A percentile compares a stretch with the other conserved stretches of the same genome.
Evolutionary conservation across 352 stramenopile genomes (phyloP).

Genomic region (Phytophthora melonis): DNA sequence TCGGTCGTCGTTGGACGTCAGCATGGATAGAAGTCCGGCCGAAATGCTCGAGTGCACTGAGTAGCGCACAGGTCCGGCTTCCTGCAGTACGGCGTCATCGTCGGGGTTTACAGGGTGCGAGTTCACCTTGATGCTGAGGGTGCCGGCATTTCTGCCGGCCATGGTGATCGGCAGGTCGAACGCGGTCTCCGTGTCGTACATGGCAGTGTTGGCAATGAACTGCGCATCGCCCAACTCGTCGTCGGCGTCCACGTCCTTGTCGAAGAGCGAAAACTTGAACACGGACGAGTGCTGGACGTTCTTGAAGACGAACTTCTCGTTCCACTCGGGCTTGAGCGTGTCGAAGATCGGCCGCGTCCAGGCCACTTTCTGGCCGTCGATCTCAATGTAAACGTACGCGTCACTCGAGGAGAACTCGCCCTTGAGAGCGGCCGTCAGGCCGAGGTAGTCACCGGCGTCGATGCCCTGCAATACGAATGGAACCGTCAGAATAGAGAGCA

Average conservation of each 20-base stretch:
- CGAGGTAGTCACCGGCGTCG: slow-evolving; percentile 35
- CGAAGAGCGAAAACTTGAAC: slow-evolving; percentile 42
- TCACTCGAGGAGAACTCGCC: slow-evolving; percentile 42
- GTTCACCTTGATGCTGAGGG: slow-evolving; percentile 34
- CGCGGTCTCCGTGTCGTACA: slow-evolving; percentile 16
- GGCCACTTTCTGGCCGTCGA: slow-evolving; percentile 32
- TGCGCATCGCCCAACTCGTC: slow-evolving; percentile 36
- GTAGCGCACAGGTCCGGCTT: slow-evolving; percentile 42
- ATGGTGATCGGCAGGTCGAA: slow-evolving; percentile 38
- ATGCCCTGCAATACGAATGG: slow-evolving; percentile 24
- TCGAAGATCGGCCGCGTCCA: slow-evolving; percentile 46
- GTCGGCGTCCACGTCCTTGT: slow-evolving; percentile 42
- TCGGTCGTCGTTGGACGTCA: slow-evolving; percentile 19
- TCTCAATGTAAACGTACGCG: slow-evolving; percentile 41
- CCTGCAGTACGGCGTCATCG: slow-evolving; percentile 16
- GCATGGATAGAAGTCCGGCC: slow-evolving; percentile 25
- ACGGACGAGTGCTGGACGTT: slow-evolving; percentile 32
- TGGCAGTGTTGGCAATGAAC: slow-evolving; percentile 29
- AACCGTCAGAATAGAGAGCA: not conserved
- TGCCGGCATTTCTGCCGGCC: slow-evolving; percentile 27
- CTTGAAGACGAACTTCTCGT: slow-evolving; percentile 46
- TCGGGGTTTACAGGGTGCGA: slow-evolving; percentile 11
- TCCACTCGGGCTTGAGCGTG: slow-evolving; percentile 41
- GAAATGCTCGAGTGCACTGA: slow-evolving; percentile 44
- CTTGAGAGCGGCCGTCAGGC: slow-evolving; percentile 23